Evolutionary conservation across 1,284 basidiomycete species (phyloP).

Genomic region (Pascua guehoae): DNA sequence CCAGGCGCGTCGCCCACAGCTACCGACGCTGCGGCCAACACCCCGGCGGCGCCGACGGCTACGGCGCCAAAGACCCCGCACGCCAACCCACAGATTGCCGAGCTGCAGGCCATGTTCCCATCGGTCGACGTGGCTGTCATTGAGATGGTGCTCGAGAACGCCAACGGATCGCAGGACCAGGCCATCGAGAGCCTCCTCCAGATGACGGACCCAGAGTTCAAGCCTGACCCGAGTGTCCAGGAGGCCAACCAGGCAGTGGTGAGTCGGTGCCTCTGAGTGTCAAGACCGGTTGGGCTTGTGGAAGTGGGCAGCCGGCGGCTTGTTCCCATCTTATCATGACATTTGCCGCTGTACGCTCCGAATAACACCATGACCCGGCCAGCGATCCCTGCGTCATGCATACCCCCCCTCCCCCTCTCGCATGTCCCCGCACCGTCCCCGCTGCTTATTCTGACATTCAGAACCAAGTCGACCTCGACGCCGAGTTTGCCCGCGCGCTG

Average conservation of each 20-base stretch:
- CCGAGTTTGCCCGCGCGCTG: constrained; percentile 44
- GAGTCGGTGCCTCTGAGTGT: constrained; percentile 13
- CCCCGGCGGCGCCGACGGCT: not conserved
- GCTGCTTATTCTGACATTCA: constrained; percentile 11
- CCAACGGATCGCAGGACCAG: constrained; percentile 39
- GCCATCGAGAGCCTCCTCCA: constrained; percentile 45
- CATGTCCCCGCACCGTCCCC: not conserved
- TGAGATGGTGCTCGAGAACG: constrained; percentile 45
- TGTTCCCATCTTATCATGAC: not conserved
- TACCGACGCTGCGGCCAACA: too few relatives aligned
- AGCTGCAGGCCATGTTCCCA: constrained; percentile 43
- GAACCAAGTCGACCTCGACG: constrained; percentile 46
- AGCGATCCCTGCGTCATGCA: too few relatives aligned
- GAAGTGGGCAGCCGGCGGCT: too few relatives aligned
- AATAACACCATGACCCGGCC: too few relatives aligned
- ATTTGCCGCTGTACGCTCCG: not conserved
- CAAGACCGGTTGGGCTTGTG: not conserved
- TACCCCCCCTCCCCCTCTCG: too few relatives aligned
- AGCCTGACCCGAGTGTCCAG: constrained; percentile 28
- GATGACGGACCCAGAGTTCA: constrained; percentile 49
- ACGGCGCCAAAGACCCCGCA: constrained; percentile 7
- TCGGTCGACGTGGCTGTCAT: constrained; percentile 42
- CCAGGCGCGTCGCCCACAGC: too few relatives aligned
- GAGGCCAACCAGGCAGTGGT: constrained; percentile 15
- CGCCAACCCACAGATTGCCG: constrained; percentile 35